phyloP scores from a whole-genome alignment of 2,329 filamentous ascomycete species.

The Fusarium euwallaceae region DNA sequence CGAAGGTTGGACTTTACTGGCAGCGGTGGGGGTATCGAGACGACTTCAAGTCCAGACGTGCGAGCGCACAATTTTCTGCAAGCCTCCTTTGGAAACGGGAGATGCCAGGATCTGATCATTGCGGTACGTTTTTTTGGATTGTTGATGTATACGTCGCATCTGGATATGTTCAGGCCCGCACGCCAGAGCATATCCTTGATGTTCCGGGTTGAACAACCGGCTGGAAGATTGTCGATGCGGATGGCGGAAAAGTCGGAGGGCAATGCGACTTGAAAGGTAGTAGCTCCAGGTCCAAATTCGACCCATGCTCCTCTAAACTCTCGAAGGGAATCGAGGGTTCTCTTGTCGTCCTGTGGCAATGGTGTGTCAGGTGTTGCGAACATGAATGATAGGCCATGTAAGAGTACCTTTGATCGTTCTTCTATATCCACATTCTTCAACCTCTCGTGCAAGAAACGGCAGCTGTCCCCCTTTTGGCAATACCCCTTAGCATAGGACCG shows the following conservation, averaged over 20 bases:
- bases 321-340: slow-evolving; percentile 4
- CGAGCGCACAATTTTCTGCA: neutral
- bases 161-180: neutral
- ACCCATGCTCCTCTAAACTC: slow-evolving; percentile 46
- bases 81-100: slow-evolving; percentile 19
- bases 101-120: slow-evolving; percentile 12
- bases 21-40: slow-evolving; percentile 24
- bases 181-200: slow-evolving; percentile 40
- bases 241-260: slow-evolving; percentile 55
- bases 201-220: slow-evolving; percentile 18
- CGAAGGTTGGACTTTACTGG: slow-evolving; percentile 44
- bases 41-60: neutral
- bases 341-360: neutral
- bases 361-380: neutral
- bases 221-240: slow-evolving; percentile 49
- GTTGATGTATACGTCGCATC: neutral
- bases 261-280: slow-evolving; percentile 46
- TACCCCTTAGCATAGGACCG: neutral
- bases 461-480: neutral
- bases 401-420: neutral
- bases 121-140: neutral
- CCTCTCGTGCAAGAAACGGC: neutral
- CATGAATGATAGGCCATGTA: neutral
- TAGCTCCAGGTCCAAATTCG: slow-evolving; percentile 51
- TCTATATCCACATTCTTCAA: neutral